Percentiles rank a stretch among this genome's conserved stretches.
Conservation (phyloP, 192 early-diverging fungal species). For the Dissophora globulifera region DNA sequence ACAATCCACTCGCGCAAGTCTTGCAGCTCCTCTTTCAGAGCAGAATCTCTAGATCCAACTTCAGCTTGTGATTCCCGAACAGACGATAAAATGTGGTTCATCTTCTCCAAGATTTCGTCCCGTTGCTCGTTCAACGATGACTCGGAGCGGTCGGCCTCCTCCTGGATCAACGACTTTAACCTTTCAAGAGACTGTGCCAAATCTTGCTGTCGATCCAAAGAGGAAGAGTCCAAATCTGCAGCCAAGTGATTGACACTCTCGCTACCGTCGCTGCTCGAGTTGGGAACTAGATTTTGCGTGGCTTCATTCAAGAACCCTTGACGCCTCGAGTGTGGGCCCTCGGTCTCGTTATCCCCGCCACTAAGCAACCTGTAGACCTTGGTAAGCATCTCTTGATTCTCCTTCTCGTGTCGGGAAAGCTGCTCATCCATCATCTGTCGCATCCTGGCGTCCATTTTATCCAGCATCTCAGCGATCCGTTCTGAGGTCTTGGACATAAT, state of each 20-base stretch:
- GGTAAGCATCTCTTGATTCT: conserved; percentile 30
- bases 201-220: background rate
- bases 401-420: conserved; percentile 28
- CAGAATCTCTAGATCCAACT: background rate
- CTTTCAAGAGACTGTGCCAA: conserved; percentile 7
- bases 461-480: conserved; percentile 32
- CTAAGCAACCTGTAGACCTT: conserved; percentile 31
- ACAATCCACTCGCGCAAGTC: conserved; percentile 49
- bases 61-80: conserved; percentile 23
- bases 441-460: conserved; percentile 34
- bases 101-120: conserved; percentile 40
- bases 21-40: conserved; percentile 21
- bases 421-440: conserved; percentile 44
- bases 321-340: background rate
- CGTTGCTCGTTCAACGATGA: conserved; percentile 33
- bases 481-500: conserved; percentile 27
- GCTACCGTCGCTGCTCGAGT: too few species aligned
- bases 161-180: conserved; percentile 27
- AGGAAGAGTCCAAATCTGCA: background rate
- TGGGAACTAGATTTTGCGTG: too few species aligned
- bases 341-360: conserved; percentile 11
- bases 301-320: too few species aligned
- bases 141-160: conserved; percentile 29
- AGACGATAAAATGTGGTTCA: conserved; percentile 23
- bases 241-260: background rate